These are phyloP conservation scores for Piper betle DNA, from an alignment of 164 flowering plant species.

Conservation along the genomic window DNA sequence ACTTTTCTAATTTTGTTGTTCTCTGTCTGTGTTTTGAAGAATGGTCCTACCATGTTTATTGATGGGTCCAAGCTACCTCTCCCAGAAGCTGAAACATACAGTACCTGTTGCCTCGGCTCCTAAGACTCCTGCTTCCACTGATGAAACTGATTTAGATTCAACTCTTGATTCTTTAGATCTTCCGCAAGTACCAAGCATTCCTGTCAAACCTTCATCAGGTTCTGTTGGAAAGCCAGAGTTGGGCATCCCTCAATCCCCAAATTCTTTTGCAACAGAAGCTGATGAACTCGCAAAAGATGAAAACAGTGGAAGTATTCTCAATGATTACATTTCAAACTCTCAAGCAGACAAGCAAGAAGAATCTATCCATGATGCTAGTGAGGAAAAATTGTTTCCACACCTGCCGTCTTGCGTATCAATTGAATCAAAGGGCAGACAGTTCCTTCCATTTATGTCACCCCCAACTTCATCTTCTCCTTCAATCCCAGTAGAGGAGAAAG, in stretches of 20 bases:
- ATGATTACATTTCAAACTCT: slow-evolving; percentile 12
- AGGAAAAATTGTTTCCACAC: background rate
- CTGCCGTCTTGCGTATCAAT: slow-evolving; percentile 9
- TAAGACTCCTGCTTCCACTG: slow-evolving; percentile 17
- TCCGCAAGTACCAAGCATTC: slow-evolving; percentile 75
- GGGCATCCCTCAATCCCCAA: background rate
- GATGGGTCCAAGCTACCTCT: slow-evolving; percentile 65
- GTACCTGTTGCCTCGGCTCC: slow-evolving; percentile 24
- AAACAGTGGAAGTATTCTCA: slow-evolving; percentile 7
- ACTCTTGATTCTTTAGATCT: slow-evolving; percentile 46
- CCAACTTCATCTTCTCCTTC: slow-evolving; percentile 37
- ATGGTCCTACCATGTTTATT: slow-evolving; percentile 69
- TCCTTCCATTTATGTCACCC: slow-evolving; percentile 51
- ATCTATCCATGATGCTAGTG: slow-evolving; percentile 1
- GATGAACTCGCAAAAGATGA: slow-evolving; percentile 16
- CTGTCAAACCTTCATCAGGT: slow-evolving; percentile 21
- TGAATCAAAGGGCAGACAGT: slow-evolving; percentile 31
- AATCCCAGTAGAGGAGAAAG: slow-evolving; percentile 8
- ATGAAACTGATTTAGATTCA: slow-evolving; percentile 41
- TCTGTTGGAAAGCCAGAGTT: slow-evolving; percentile 22
- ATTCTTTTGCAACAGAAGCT: background rate
- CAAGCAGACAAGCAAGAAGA: slow-evolving; percentile 18
- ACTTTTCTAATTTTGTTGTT: background rate
- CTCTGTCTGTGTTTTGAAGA: slow-evolving; percentile 25
- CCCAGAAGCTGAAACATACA: slow-evolving; percentile 61